Percentiles rank a stretch among this genome's conserved stretches.
Conservation (phyloP, 2,329 filamentous ascomycete genomes). For the Talaromyces amestolkiae region DNA sequence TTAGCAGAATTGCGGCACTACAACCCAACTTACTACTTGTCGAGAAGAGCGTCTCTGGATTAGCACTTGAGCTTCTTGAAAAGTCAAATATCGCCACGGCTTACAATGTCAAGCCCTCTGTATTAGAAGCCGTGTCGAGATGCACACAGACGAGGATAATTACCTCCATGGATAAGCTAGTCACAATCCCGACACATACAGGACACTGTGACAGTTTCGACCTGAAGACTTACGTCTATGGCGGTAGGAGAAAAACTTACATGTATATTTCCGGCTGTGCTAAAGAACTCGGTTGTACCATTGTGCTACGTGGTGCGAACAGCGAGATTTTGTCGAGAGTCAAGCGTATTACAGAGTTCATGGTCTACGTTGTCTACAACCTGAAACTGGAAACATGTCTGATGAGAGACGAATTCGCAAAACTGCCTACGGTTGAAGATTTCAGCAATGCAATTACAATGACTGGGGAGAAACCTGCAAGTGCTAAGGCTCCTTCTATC, state of each 20-base stretch:
- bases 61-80: constrained; percentile 83
- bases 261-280: constrained; percentile 91
- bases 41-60: constrained; percentile 85
- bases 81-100: constrained; percentile 88
- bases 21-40: constrained; percentile 85
- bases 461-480: constrained; percentile 16
- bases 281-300: constrained; percentile 89
- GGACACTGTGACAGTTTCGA: constrained; percentile 85
- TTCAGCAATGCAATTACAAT: constrained; percentile 29
- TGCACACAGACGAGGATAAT: constrained; percentile 91
- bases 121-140: constrained; percentile 89
- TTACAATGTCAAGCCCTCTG: constrained; percentile 94
- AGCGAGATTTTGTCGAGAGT: constrained; percentile 69
- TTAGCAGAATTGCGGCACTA: constrained; percentile 84
- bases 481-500: constrained; percentile 9
- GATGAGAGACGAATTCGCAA: constrained; percentile 87
- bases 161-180: constrained; percentile 90
- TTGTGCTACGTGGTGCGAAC: constrained; percentile 80
- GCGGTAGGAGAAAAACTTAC: constrained; percentile 84
- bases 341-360: constrained; percentile 94
- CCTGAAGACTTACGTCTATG: constrained; percentile 90
- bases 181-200: constrained; percentile 69
- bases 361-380: constrained; percentile 99
- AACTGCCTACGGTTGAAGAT: constrained; percentile 65
- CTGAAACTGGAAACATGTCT: constrained; percentile 92